phyloP scores from a whole-genome alignment of 2,329 filamentous ascomycete genomes.

The Ophiosphaerella korrae region DNA sequence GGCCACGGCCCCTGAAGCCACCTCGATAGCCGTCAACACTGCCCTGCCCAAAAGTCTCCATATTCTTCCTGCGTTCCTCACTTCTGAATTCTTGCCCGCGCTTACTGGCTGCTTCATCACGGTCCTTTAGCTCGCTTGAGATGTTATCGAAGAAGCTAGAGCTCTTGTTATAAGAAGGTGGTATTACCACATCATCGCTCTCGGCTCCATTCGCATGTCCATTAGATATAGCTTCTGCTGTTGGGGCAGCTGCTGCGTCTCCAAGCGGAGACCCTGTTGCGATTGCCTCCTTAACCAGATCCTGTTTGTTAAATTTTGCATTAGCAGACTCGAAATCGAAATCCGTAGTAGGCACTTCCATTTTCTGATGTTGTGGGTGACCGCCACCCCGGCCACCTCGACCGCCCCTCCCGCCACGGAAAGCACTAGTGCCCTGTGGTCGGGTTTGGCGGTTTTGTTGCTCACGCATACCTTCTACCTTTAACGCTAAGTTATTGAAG shows the following conservation, averaged over 20 bases:
- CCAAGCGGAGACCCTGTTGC: slow-evolving; percentile 73
- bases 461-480: slow-evolving; percentile 78
- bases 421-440: slow-evolving; percentile 51
- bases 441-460: slow-evolving; percentile 59
- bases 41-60: slow-evolving; percentile 96
- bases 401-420: slow-evolving; percentile 46
- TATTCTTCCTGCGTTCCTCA: slow-evolving; percentile 92
- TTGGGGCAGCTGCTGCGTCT: slow-evolving; percentile 46
- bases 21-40: slow-evolving; percentile 85
- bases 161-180: slow-evolving; percentile 76
- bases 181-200: slow-evolving; percentile 54
- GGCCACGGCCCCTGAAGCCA: slow-evolving; percentile 78
- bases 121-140: slow-evolving; percentile 88
- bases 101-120: slow-evolving; percentile 70
- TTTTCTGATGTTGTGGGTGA: slow-evolving; percentile 59
- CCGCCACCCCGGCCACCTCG: slow-evolving; percentile 56
- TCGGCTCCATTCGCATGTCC: slow-evolving; percentile 44
- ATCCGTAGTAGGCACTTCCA: slow-evolving; percentile 88
- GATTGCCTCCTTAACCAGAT: slow-evolving; percentile 86
- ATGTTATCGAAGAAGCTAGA: slow-evolving; percentile 98
- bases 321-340: slow-evolving; percentile 90
- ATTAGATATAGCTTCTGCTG: slow-evolving; percentile 45
- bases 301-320: slow-evolving; percentile 87
- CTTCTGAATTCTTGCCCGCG: slow-evolving; percentile 84
- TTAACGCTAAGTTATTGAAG: slow-evolving; percentile 74